These are phyloP conservation scores for Moesziomyces sp. DNA, from an alignment of 1,284 basidiomycete genomes.

Conservation along the genomic window DNA sequence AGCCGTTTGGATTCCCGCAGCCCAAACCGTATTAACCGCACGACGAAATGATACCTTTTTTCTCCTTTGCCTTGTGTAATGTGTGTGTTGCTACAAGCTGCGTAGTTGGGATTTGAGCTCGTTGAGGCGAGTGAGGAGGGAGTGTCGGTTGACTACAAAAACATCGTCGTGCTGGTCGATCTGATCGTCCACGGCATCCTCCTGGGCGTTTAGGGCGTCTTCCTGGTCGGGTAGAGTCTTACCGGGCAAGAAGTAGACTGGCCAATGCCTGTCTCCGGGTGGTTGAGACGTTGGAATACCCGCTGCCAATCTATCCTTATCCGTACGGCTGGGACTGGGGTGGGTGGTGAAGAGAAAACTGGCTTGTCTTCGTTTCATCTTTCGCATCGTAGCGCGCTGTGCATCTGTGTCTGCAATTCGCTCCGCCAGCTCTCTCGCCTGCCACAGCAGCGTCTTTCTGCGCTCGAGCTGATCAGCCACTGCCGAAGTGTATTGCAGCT, in stretches of 20 bases:
- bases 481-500: constrained; percentile 1
- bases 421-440: constrained; percentile 26
- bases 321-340: neutral
- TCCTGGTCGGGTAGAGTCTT: constrained; percentile 38
- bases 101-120: constrained; percentile 9
- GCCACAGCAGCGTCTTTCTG: constrained; percentile 7
- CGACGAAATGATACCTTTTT: constrained; percentile 7
- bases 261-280: neutral
- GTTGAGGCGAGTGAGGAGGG: constrained; percentile 9
- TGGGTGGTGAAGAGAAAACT: constrained; percentile 29
- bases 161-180: constrained; percentile 29
- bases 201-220: constrained; percentile 34
- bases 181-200: constrained; percentile 40
- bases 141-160: neutral
- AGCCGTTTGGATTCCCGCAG: constrained; percentile 30
- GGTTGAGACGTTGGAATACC: constrained; percentile 11
- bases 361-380: constrained; percentile 31
- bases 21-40: constrained; percentile 4
- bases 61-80: neutral
- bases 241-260: constrained; percentile 32
- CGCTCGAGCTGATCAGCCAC: neutral
- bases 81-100: neutral
- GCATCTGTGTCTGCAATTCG: constrained; percentile 14
- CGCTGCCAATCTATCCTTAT: constrained; percentile 2
- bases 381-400: constrained; percentile 19